phyloP scores from a whole-genome alignment of 2,329 filamentous ascomycete genomes.

The Ceratocystis alfenasii region DNA sequence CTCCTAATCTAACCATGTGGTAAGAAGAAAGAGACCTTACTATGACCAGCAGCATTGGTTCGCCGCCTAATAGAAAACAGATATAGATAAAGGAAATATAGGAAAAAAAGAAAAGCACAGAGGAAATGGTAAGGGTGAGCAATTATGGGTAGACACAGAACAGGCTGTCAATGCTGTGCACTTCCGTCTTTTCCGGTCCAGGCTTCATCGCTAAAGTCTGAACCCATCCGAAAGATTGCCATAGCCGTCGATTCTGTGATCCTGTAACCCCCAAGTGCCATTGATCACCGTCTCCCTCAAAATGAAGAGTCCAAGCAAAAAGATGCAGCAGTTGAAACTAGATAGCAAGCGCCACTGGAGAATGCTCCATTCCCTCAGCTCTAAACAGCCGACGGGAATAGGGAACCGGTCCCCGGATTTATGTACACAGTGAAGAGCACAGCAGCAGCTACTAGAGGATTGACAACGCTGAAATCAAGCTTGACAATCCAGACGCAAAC shows the following conservation, averaged over 20 bases:
- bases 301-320: not conserved
- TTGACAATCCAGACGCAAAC: not conserved
- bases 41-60: not conserved
- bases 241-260: not conserved
- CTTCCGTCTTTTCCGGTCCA: not conserved
- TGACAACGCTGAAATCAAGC: not conserved
- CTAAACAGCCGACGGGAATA: not conserved
- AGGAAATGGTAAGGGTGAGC: constrained; percentile 14
- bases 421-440: not conserved
- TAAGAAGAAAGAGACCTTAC: not conserved
- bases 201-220: not conserved
- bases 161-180: constrained; percentile 5
- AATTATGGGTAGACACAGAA: constrained; percentile 15
- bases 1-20: not conserved
- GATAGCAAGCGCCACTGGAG: not conserved
- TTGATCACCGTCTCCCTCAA: not conserved
- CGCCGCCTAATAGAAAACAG: not conserved
- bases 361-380: not conserved
- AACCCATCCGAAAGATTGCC: not conserved
- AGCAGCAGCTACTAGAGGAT: not conserved
- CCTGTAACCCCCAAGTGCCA: not conserved
- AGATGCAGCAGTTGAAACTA: not conserved
- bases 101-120: constrained; percentile 15
- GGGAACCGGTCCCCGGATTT: not conserved
- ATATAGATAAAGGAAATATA: constrained; percentile 17